Percentiles rank a stretch among this genome's conserved stretches.
phyloP scores from a whole-genome alignment of 768 basidiomycete genomes.

The Leccinum arenicola region DNA sequence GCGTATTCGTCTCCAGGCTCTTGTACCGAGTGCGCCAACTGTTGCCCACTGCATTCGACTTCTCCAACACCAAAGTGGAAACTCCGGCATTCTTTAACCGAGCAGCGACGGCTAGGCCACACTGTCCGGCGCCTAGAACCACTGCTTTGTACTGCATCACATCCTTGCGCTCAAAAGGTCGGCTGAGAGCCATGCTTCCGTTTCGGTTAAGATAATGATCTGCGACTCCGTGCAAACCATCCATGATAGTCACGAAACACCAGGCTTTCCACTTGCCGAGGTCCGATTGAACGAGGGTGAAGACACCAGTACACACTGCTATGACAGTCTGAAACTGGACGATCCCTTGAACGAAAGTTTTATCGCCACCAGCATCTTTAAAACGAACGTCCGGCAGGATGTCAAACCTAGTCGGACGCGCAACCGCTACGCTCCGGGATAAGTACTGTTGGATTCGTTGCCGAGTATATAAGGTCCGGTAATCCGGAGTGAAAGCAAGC shows the following conservation, averaged over 20 bases:
- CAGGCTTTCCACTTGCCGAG: background rate
- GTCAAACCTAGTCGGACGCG: background rate
- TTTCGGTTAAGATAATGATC: background rate
- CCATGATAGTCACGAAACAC: background rate
- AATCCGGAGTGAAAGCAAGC: background rate
- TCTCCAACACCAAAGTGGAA: constrained; percentile 54
- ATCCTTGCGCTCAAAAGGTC: background rate
- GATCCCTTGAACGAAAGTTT: background rate
- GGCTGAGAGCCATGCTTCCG: background rate
- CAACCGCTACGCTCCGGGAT: background rate
- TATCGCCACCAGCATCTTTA: background rate
- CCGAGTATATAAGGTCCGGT: background rate
- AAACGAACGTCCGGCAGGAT: background rate
- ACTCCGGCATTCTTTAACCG: background rate
- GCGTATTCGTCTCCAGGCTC: constrained; percentile 35
- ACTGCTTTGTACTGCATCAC: constrained; percentile 36
- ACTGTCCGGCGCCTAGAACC: constrained; percentile 41
- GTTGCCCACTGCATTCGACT: constrained; percentile 55
- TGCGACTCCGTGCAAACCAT: background rate
- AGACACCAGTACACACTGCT: background rate
- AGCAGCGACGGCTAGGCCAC: constrained; percentile 20
- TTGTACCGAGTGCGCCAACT: constrained; percentile 69
- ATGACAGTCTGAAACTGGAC: background rate
- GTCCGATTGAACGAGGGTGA: background rate
- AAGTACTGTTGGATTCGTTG: background rate